phyloP scores from a whole-genome alignment of 805 yeast species.

The Gaillardinia entomophila region DNA sequence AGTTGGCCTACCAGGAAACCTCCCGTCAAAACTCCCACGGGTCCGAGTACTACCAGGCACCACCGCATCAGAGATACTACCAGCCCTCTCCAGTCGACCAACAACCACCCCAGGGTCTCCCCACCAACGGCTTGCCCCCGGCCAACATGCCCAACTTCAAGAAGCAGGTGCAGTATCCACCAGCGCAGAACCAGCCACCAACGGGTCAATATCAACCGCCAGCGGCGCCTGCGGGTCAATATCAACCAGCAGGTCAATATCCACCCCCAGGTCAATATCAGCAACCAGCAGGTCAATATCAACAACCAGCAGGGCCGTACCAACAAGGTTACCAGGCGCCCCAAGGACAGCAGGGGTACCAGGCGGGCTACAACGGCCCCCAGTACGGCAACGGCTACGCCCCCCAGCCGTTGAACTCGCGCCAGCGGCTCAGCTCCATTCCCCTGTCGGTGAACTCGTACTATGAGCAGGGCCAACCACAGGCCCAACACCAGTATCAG shows the following conservation, averaged over 20 bases:
- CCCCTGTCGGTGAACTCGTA: constrained; percentile 8
- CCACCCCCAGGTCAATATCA: constrained; percentile 8
- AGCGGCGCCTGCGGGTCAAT: constrained; percentile 1
- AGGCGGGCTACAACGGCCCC: not conserved
- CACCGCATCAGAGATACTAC: constrained; percentile 3
- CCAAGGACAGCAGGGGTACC: too few relatives aligned
- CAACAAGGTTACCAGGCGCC: constrained; percentile 4
- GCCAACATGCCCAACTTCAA: constrained; percentile 16
- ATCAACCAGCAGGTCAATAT: too few relatives aligned
- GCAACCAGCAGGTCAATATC: constrained; percentile 1
- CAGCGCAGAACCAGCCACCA: constrained; percentile 5
- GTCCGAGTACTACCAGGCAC: constrained; percentile 1
- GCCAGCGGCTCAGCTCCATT: constrained; percentile 9
- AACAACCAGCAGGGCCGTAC: constrained; percentile 1
- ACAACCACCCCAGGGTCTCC: constrained; percentile 26
- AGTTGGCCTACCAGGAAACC: constrained; percentile 6
- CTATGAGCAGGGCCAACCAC: constrained; percentile 4
- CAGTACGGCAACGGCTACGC: not conserved
- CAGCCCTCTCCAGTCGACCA: constrained; percentile 14
- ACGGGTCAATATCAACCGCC: constrained; percentile 2
- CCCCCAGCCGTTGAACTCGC: not conserved
- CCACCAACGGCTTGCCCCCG: constrained; percentile 21
- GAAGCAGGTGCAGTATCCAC: constrained; percentile 19
- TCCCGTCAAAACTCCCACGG: not conserved
- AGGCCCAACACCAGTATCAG: constrained; percentile 2